Conservation (phyloP, 2,329 filamentous ascomycete species). For the Thelonectria discophora region DNA sequence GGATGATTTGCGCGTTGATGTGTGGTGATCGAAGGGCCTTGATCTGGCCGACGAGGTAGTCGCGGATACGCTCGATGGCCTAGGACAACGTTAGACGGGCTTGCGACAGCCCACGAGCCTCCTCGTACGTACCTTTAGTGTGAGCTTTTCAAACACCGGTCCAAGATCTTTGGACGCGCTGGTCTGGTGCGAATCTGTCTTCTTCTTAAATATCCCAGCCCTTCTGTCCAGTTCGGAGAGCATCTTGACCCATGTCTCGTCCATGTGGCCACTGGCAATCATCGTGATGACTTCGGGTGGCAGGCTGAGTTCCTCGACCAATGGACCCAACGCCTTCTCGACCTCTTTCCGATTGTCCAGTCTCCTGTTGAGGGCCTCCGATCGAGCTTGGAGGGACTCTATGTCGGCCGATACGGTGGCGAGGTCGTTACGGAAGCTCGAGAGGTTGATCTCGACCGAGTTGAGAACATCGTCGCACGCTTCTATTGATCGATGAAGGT, state of each 20-base stretch:
- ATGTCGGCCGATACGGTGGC: slow-evolving; percentile 94
- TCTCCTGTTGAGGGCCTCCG: slow-evolving; percentile 81
- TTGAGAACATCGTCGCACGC: slow-evolving; percentile 93
- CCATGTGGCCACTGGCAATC: slow-evolving; percentile 88
- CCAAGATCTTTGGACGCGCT: slow-evolving; percentile 86
- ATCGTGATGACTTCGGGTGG: slow-evolving; percentile 84
- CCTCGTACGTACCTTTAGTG: slow-evolving; percentile 72
- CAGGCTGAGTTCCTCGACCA: slow-evolving; percentile 91
- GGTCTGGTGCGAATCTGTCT: slow-evolving; percentile 66
- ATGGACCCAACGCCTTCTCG: slow-evolving; percentile 84
- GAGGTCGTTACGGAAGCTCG: slow-evolving; percentile 92
- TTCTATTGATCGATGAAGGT: slow-evolving; percentile 86
- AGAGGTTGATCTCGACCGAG: slow-evolving; percentile 91
- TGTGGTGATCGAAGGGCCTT: slow-evolving; percentile 93
- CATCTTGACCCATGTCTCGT: slow-evolving; percentile 87
- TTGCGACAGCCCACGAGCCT: background rate
- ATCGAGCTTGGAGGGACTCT: slow-evolving; percentile 89
- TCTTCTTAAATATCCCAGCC: slow-evolving; percentile 75
- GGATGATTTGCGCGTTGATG: slow-evolving; percentile 96
- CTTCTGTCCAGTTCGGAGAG: slow-evolving; percentile 86
- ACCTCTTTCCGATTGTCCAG: slow-evolving; percentile 90
- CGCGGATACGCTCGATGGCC: slow-evolving; percentile 92
- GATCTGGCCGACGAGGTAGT: slow-evolving; percentile 93
- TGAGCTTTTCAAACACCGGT: slow-evolving; percentile 85
- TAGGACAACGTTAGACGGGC: slow-evolving; percentile 44